Evolutionary conservation across 73 alveolate genomes (phyloP).

Genomic region (Tetrahymena elliotti): DNA sequence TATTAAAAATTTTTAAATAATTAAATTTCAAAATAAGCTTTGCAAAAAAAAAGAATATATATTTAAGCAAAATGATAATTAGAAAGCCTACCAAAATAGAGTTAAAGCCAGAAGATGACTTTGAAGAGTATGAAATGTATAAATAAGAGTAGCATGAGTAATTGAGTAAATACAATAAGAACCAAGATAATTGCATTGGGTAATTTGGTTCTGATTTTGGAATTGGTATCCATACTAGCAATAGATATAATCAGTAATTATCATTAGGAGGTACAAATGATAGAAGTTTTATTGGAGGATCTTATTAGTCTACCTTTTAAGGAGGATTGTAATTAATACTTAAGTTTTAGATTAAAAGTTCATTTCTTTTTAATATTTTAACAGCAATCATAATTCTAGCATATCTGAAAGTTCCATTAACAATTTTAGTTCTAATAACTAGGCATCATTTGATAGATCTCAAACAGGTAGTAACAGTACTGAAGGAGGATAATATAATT

Average conservation of each 20-base stretch:
- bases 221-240: neutral
- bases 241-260: neutral
- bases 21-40: neutral
- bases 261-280: neutral
- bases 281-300: neutral
- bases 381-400: neutral
- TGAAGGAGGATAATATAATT: neutral
- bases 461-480: neutral
- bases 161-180: neutral
- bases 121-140: neutral
- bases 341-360: neutral
- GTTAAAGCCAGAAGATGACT: neutral
- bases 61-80: neutral
- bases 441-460: neutral
- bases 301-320: neutral
- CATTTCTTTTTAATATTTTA: neutral
- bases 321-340: neutral
- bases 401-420: neutral
- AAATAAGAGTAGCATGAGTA: neutral
- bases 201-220: neutral
- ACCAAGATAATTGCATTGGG: neutral
- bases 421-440: neutral
- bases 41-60: neutral
- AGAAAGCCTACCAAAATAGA: neutral
- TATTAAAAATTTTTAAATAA: neutral